These are phyloP conservation scores for Betula pendula DNA, from an alignment of 306 rosid species.

Conservation along the genomic window DNA sequence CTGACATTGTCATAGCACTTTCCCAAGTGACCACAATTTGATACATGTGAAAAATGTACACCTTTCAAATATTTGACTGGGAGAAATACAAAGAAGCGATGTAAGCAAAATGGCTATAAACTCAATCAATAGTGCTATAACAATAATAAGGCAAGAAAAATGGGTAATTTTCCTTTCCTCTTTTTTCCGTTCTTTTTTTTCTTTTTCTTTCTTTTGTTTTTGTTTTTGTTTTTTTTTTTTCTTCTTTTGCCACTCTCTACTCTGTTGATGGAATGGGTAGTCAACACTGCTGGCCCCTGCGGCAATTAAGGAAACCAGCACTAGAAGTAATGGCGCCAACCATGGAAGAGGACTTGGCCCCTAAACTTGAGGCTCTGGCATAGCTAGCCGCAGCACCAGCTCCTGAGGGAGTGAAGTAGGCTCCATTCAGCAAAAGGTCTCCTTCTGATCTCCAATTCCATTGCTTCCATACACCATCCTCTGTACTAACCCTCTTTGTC, in stretches of 20 bases:
- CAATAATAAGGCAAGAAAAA: slow-evolving; percentile 53
- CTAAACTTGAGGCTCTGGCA: slow-evolving; percentile 98
- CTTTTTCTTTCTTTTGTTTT: neutral
- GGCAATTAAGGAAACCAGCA: slow-evolving; percentile 79
- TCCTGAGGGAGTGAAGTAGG: slow-evolving; percentile 84
- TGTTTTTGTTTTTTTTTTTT: no score
- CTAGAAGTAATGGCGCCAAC: slow-evolving; percentile 68
- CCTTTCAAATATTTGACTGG: slow-evolving; percentile 49
- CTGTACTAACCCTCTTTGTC: slow-evolving; percentile 73
- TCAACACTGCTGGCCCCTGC: slow-evolving; percentile 64
- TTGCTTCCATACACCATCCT: slow-evolving; percentile 46
- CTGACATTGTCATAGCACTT: neutral
- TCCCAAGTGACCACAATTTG: neutral
- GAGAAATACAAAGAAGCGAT: slow-evolving; percentile 44
- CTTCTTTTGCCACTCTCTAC: slow-evolving; percentile 13
- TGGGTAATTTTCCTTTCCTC: slow-evolving; percentile 45
- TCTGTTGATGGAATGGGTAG: slow-evolving; percentile 23
- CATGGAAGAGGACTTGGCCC: slow-evolving; percentile 92
- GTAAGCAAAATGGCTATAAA: slow-evolving; percentile 47
- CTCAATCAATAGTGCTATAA: slow-evolving; percentile 49
- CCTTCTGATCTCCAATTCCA: slow-evolving; percentile 99
- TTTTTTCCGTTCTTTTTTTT: slow-evolving; percentile 26
- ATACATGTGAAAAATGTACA: slow-evolving; percentile 52
- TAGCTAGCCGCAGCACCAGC: slow-evolving; percentile 77
- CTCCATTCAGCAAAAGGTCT: slow-evolving; percentile 91